Conservation (phyloP, 208 protist genomes). For the Leishmania guyanensis region DNA sequence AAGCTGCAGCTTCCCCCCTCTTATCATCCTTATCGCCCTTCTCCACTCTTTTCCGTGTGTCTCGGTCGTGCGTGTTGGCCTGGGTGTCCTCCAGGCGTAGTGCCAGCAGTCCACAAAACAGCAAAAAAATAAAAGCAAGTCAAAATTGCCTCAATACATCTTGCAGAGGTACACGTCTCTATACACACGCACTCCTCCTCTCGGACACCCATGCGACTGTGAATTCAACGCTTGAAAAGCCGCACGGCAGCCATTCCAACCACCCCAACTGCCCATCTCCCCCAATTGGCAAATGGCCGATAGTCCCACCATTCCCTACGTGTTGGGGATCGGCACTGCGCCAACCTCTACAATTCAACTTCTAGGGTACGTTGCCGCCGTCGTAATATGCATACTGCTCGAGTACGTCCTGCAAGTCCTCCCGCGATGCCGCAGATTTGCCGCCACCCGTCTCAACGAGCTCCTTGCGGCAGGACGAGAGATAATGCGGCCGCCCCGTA, state of each 20-base stretch:
- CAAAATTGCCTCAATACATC: too few relatives aligned
- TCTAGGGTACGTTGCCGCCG: not conserved
- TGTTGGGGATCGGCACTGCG: not conserved
- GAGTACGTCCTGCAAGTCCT: conserved; percentile 15
- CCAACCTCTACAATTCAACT: not conserved
- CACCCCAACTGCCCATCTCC: too few relatives aligned
- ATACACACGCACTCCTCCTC: too few relatives aligned
- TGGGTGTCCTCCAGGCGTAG: too few relatives aligned
- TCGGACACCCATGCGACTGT: too few relatives aligned
- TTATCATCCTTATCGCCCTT: not conserved
- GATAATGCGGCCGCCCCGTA: not conserved
- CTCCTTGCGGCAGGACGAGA: not conserved
- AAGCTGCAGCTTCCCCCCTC: not conserved
- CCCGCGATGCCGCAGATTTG: not conserved
- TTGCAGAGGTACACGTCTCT: too few relatives aligned
- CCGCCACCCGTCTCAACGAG: not conserved
- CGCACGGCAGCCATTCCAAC: too few relatives aligned
- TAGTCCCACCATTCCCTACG: not conserved
- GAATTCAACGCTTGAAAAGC: too few relatives aligned
- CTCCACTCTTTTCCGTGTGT: not conserved
- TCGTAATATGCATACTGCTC: not conserved
- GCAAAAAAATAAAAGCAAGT: too few relatives aligned
- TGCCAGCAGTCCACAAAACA: too few relatives aligned
- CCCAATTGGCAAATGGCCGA: not conserved
- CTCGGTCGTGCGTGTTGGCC: too few relatives aligned